Base-by-base conservation (phyloP, 805 yeast genomes). In the Barnettozyma botsteinii region DNA sequence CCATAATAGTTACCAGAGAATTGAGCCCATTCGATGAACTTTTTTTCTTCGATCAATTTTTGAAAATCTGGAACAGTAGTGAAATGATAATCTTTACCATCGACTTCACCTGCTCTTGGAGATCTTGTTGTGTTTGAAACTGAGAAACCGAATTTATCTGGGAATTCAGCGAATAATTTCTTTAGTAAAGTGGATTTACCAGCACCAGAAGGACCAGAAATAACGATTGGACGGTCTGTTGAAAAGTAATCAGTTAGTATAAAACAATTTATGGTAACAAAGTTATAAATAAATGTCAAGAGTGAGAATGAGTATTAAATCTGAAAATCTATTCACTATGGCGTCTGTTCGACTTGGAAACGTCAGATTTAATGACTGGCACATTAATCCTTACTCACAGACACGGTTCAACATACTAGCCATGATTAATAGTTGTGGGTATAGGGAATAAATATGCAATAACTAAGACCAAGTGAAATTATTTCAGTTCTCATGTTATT, bases 1-100 rank as follows among this genome's bases (percentile, higher is more conserved):
- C 99, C 99, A 65, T 93, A 93, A 72, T 85, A 89, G 72, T 93
- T 93, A 38, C 98, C 98, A 11, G 96, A 86, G 58, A 93, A 93
- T 65, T 88, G 93, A 5, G 99, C 98, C 93, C 95, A 87, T 66
- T 93, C 99, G 50, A 93, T 80, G 67, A 93, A 93, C 47, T 81
- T 83, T 33, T 76, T 68, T 19, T 79, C 79, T 10, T 70, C 80
- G 49, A 93, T 87, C 64, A 86, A 71, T 51, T 69, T 59, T 65
- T 87, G 75, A 75, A 93, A 93, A 43, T 77, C 75, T 13, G 84
- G 93, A 42, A 84, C 89, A 23, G 83, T 73, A 40, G 75, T 75
- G 61, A 91, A 93, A 65, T 91, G 81, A 73, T 93, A 93, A 59
- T 94, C 96, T 51, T 73, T 74, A 45, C 96, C 97, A 59, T 88